A percentile compares a stretch with the other conserved stretches of the same genome.
These are phyloP conservation scores for Kwoniella sp. DNA, from an alignment of 768 basidiomycete species.

Conservation along the genomic window DNA sequence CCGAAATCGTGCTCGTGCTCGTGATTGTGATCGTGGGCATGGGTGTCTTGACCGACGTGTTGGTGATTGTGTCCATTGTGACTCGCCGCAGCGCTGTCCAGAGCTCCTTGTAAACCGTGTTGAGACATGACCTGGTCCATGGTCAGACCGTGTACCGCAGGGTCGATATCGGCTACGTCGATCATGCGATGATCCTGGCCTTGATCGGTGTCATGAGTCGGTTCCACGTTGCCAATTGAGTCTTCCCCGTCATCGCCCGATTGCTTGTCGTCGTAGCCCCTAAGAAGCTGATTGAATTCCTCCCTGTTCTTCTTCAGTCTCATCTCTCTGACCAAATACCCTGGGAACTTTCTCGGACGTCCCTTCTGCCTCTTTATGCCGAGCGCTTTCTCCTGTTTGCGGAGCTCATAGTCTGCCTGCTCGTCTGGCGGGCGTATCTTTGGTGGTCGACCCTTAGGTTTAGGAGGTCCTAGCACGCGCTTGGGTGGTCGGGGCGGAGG, in stretches of 20 bases:
- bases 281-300: slow-evolving; percentile 37
- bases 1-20: slow-evolving; percentile 17
- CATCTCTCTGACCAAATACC: slow-evolving; percentile 50
- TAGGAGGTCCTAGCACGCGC: slow-evolving; percentile 17
- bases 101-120: background rate
- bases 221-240: background rate
- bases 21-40: background rate
- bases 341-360: slow-evolving; percentile 47
- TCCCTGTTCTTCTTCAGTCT: slow-evolving; percentile 45
- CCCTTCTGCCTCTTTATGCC: slow-evolving; percentile 42
- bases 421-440: slow-evolving; percentile 41
- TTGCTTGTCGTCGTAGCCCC: slow-evolving; percentile 16
- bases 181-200: background rate
- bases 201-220: too few relatives aligned
- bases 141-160: background rate
- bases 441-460: slow-evolving; percentile 41
- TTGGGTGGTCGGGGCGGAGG: slow-evolving; percentile 11
- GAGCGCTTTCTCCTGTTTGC: slow-evolving; percentile 27
- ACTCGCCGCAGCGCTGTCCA: background rate
- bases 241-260: background rate
- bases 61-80: slow-evolving; percentile 15
- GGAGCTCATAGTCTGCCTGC: slow-evolving; percentile 34
- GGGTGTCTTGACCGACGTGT: background rate
- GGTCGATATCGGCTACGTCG: background rate
- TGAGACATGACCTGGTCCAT: background rate